These are phyloP conservation scores for Rugosomyces carneus DNA, from an alignment of 1,284 basidiomycete genomes.

Conservation along the genomic window DNA sequence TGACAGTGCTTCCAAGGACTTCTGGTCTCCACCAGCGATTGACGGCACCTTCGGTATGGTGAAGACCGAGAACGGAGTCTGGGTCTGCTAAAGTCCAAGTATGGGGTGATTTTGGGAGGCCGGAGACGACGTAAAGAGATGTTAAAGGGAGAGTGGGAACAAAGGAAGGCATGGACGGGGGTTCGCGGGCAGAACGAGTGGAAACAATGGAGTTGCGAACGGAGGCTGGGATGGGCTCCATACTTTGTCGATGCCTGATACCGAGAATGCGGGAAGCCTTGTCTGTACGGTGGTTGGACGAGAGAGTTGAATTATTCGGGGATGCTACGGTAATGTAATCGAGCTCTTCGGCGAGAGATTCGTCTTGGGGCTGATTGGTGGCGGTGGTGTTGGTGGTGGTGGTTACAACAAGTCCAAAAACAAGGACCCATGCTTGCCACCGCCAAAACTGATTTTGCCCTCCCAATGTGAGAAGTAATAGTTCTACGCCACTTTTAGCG, in stretches of 20 bases:
- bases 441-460: conserved; percentile 86
- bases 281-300: conserved; percentile 29
- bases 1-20: conserved; percentile 84
- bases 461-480: conserved; percentile 75
- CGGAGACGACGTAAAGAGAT: conserved; percentile 79
- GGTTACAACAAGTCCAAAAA: conserved; percentile 54
- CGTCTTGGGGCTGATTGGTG: conserved; percentile 17
- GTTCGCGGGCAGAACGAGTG: conserved; percentile 62
- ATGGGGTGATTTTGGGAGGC: conserved; percentile 77
- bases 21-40: conserved; percentile 93
- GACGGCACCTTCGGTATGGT: conserved; percentile 85
- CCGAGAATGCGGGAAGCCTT: conserved; percentile 72
- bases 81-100: conserved; percentile 94
- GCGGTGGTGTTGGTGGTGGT: conserved; percentile 22
- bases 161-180: conserved; percentile 40
- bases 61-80: conserved; percentile 78
- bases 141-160: conserved; percentile 69
- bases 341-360: conserved; percentile 53
- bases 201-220: conserved; percentile 70
- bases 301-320: conserved; percentile 25
- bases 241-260: conserved; percentile 62
- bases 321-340: conserved; percentile 60
- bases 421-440: conserved; percentile 79
- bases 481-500: conserved; percentile 91
- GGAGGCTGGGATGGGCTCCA: conserved; percentile 77